Evolutionary conservation across 306 rosid species (phyloP), one percentile per base, ranked within the genome.

Genomic region (Geum urbanum): DNA sequence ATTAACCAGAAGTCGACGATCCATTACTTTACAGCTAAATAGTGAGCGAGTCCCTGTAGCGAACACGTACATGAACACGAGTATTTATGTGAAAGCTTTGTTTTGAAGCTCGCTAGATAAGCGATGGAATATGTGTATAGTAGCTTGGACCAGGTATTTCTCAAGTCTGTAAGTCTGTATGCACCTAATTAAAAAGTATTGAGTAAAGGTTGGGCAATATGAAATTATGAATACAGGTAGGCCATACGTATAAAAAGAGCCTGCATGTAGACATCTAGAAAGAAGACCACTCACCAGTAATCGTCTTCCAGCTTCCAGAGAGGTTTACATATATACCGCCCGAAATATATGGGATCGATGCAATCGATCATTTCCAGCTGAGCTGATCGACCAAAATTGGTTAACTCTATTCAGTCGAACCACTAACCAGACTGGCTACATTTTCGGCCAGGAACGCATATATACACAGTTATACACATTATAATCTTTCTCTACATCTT

Each of bases 171-270:
- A n/a, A n/a, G n/a, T 54, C 52, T 22, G 39, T 53, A 32, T 63
- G 67, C 27, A 63, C 69, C 80, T 53, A 27, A n/a, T n/a, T n/a
- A 63, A 63, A 71, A 67, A 53, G 78, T 62, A 71, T 83, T 69
- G 76, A 77, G 84, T 80, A 83, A 83, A 79, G 77, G 24, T 80
- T 83, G 59, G 50, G 82, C 82, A 77, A 83, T 47, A 72, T 71
- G 80, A 77, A 52, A 77, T 79, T 47, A 72, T 71, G 80, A 77
- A 52, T 56, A 68, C 63, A 19, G 66, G 86, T 78, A 67, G 80
- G 80, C 63, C 68, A 74, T 78, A 81, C 66, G 77, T 82, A 82
- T 9, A 72, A 59, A 35, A 11, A 35, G 22, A 70, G 64, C 44
- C 20, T 59, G 46, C 54, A 7, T 32, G 20, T 61, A 78, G 16